These are phyloP conservation scores for Lichina pygmaea DNA, from an alignment of 495 filamentous ascomycete genomes.

Conservation along the genomic window DNA sequence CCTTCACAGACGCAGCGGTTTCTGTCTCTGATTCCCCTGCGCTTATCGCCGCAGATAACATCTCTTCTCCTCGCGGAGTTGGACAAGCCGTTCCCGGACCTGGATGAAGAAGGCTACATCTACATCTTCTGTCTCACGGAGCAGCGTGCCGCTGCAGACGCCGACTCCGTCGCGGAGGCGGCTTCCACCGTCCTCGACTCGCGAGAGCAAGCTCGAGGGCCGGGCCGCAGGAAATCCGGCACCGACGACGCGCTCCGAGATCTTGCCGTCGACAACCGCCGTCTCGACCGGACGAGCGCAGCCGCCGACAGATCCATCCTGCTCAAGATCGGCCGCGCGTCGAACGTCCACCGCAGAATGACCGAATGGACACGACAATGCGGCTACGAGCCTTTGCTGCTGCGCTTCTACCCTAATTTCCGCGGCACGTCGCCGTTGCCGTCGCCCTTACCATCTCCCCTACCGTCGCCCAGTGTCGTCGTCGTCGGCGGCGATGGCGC, in stretches of 20 bases:
- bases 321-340: slow-evolving; percentile 77
- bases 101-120: slow-evolving; percentile 77
- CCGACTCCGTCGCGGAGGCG: background rate
- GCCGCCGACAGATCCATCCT: slow-evolving; percentile 26
- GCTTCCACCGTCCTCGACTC: background rate
- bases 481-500: background rate
- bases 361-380: slow-evolving; percentile 89
- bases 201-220: slow-evolving; percentile 5
- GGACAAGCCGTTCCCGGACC: slow-evolving; percentile 48
- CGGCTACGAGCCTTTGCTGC: slow-evolving; percentile 56
- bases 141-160: background rate
- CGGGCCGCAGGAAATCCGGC: background rate
- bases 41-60: slow-evolving; percentile 33
- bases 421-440: slow-evolving; percentile 13
- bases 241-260: background rate
- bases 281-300: background rate
- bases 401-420: slow-evolving; percentile 69
- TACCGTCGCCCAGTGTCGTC: background rate
- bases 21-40: slow-evolving; percentile 37
- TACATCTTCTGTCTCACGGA: slow-evolving; percentile 83
- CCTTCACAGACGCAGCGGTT: slow-evolving; percentile 21
- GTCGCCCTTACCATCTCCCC: slow-evolving; percentile 6
- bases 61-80: slow-evolving; percentile 45
- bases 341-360: slow-evolving; percentile 70
- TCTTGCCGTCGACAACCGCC: background rate